Base-by-base conservation (phyloP, 2,329 filamentous ascomycete species). In the Microdochium nivale region DNA sequence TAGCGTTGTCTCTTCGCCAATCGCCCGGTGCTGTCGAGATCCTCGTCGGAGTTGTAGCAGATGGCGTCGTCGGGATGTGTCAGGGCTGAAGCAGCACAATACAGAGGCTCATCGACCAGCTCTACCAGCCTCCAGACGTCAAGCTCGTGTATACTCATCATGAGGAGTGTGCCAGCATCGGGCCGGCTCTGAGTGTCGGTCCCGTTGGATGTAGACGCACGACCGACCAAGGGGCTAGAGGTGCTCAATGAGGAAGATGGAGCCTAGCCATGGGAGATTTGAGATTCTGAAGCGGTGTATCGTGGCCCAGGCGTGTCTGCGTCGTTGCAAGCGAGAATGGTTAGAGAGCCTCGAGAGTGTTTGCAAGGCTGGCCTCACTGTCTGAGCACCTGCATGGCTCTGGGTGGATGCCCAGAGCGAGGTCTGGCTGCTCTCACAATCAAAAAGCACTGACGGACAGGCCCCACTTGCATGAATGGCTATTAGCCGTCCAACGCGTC, bases 21-120 rank as follows among this genome's bases (percentile, higher is more conserved):
- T 30, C 69, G 69, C 3, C 77, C 65, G 21, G 62, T 64, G 13
- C 74, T 66, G 55, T 80, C 79, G 51, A 77, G 62, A 32, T 81
- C 78, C 48, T 81, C 70, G 47, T 86, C 81, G 7, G 79, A 79
- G n/a, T 79, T 76, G 8, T 73, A 67, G 54, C 73, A 79, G 16
- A 83, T 65, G 13, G 80, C 65, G 40, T 81, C 79, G 50, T 74
- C 66, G 2, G 70, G 59, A 27, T 59, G 52, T 14, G 55, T 51
- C 14, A 58, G 60, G 3, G 52, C 49, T 2, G 60, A 64, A 2
- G 72, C 65, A 49, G 77, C 72, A 59, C 72, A 78, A 57, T 81
- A 76, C 25, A 80, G 60, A 8, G 73, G 67, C 54, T 74, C 70
- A 30, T 67, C 58, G 49, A 51, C 55, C 21, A 69, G 55, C 30